Evolutionary conservation across 225 moss, liverwort and hornwort genomes (phyloP).

Genomic region (Marchantia paleacea): DNA sequence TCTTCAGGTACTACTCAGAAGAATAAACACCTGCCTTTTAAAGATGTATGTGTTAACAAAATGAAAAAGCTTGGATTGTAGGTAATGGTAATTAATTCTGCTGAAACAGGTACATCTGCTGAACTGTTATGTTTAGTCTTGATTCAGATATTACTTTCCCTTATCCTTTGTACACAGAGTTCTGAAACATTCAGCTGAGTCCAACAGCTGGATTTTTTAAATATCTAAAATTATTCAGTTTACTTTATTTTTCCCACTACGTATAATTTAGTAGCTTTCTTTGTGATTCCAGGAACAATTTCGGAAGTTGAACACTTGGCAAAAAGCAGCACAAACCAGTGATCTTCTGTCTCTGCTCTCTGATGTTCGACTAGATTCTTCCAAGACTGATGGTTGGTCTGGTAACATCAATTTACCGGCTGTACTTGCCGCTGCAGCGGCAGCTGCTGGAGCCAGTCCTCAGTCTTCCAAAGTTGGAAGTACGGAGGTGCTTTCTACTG

Average conservation of each 20-base stretch:
- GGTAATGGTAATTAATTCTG: not conserved
- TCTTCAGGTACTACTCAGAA: slow-evolving; percentile 48
- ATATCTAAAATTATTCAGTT: no score
- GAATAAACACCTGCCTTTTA: no score
- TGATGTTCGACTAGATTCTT: slow-evolving; percentile 56
- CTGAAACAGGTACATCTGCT: not conserved
- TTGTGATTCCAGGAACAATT: slow-evolving; percentile 60
- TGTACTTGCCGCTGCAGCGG: slow-evolving; percentile 72
- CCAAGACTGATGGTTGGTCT: slow-evolving; percentile 41
- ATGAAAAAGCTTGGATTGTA: no score
- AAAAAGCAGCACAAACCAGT: slow-evolving; percentile 71
- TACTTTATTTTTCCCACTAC: not conserved
- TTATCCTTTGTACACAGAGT: no score
- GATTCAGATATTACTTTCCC: no score
- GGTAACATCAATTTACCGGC: slow-evolving; percentile 67
- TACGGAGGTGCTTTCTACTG: slow-evolving; percentile 73
- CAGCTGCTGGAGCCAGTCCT: slow-evolving; percentile 63
- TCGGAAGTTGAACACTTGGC: slow-evolving; percentile 65
- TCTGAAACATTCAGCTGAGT: no score
- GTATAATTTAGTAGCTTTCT: no score
- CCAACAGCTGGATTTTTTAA: no score
- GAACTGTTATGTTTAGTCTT: no score
- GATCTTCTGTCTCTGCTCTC: slow-evolving; percentile 68
- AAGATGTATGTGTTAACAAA: no score
- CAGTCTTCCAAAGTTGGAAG: slow-evolving; percentile 51